Evolutionary conservation across 2,329 filamentous ascomycete species (phyloP).

Genomic region (Colletotrichum higginsianum): DNA sequence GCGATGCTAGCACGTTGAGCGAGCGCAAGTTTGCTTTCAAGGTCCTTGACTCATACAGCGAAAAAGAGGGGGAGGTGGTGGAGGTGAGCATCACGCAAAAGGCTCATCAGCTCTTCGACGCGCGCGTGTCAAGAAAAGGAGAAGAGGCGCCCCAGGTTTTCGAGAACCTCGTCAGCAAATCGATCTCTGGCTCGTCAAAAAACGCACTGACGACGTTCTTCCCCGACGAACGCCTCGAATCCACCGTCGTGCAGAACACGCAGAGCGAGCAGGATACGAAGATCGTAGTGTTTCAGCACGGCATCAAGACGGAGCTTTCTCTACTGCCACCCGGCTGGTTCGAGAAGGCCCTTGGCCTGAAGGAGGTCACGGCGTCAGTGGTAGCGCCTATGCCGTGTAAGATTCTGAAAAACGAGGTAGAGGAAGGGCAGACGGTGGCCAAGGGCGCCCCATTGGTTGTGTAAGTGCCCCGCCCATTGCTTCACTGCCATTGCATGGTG

Average conservation of each 20-base stretch:
- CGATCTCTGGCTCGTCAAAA: conserved; percentile 48
- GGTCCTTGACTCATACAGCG: conserved; percentile 72
- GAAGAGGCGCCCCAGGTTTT: conserved; percentile 57
- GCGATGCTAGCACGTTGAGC: conserved; percentile 56
- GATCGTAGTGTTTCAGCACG: conserved; percentile 83
- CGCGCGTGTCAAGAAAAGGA: conserved; percentile 60
- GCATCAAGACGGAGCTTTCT: conserved; percentile 70
- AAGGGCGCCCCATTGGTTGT: conserved; percentile 92
- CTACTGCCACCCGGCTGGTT: conserved; percentile 82
- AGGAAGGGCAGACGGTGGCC: conserved; percentile 84
- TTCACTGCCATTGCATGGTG: neutral
- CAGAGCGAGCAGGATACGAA: conserved; percentile 68
- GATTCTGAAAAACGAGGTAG: conserved; percentile 89
- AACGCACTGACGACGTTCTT: conserved; percentile 79
- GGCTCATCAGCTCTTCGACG: conserved; percentile 62
- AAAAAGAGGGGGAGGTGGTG: conserved; percentile 75
- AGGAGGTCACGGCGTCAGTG: conserved; percentile 86
- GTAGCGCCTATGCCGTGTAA: conserved; percentile 98
- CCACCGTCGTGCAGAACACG: conserved; percentile 78
- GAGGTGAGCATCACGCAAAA: conserved; percentile 66
- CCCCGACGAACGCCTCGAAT: conserved; percentile 82
- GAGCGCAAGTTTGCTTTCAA: conserved; percentile 67
- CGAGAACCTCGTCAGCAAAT: conserved; percentile 61
- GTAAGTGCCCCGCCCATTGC: conserved; percentile 58
- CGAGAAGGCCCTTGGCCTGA: conserved; percentile 87